A percentile compares a stretch with the other conserved stretches of the same genome.
phyloP scores from a whole-genome alignment of 345 rosid genomes.

The Mangifera indica region DNA sequence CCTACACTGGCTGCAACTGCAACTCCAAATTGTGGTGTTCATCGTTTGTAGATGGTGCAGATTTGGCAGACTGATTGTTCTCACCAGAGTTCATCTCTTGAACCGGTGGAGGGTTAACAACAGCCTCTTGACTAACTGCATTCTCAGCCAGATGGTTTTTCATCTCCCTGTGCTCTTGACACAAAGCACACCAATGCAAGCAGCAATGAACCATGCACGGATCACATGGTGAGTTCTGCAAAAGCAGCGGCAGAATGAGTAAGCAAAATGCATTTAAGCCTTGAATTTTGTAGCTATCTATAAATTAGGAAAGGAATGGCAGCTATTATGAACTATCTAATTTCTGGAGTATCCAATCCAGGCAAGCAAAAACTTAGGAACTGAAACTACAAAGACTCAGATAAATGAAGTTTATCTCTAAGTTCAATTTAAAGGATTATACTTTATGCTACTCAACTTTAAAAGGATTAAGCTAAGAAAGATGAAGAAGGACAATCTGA shows the following conservation, averaged over 20 bases:
- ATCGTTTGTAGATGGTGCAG: conserved; percentile 37
- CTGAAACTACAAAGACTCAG: background rate
- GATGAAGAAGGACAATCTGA: background rate
- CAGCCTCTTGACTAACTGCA: conserved; percentile 36
- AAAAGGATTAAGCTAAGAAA: background rate
- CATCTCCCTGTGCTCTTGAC: conserved; percentile 94
- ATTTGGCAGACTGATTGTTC: conserved; percentile 25
- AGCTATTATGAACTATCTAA: background rate
- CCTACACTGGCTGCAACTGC: conserved; percentile 58
- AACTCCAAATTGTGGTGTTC: conserved; percentile 44
- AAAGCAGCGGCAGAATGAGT: conserved; percentile 7
- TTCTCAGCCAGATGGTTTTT: conserved; percentile 70
- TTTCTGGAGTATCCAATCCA: background rate
- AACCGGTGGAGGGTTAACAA: conserved; percentile 69
- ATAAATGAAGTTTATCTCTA: background rate
- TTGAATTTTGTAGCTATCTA: background rate
- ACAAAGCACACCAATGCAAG: conserved; percentile 89
- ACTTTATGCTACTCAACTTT: background rate
- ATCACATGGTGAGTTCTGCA: conserved; percentile 82
- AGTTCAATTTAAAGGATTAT: background rate
- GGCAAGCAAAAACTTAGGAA: background rate
- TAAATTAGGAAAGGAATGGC: background rate
- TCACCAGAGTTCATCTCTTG: conserved; percentile 66
- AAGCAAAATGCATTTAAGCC: background rate
- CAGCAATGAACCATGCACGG: conserved; percentile 84